Conservation (phyloP, 106 monocot genomes). For the Apostasia shenzhenica region DNA sequence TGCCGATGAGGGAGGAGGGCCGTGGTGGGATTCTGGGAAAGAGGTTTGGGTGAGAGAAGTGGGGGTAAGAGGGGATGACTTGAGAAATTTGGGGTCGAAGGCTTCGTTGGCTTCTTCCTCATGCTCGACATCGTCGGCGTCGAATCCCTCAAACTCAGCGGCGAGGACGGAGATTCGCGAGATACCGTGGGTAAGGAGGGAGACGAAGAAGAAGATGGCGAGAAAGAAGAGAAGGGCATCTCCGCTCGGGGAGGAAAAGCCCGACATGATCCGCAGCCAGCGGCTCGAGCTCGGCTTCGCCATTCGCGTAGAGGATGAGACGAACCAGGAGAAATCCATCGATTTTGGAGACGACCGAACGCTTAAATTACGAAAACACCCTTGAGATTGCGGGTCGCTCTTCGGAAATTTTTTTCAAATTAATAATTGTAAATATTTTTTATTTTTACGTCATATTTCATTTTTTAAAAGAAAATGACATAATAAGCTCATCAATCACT, state of each 20-base stretch:
- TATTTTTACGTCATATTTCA: too few relatives aligned
- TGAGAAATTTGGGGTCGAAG: neutral
- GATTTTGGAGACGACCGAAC: too few relatives aligned
- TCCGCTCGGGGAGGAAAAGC: neutral
- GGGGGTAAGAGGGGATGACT: neutral
- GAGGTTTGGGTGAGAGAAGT: constrained; percentile 10
- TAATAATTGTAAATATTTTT: too few relatives aligned
- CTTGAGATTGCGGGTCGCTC: too few relatives aligned
- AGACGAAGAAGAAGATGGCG: constrained; percentile 7
- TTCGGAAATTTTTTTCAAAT: too few relatives aligned
- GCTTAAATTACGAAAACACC: too few relatives aligned
- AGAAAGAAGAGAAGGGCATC: constrained; percentile 15
- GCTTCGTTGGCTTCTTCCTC: constrained; percentile 7
- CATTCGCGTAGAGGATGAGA: neutral
- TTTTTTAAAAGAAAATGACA: too few relatives aligned
- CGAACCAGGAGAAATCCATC: too few relatives aligned
- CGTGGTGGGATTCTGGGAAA: constrained; percentile 6
- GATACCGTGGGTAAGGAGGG: constrained; percentile 12
- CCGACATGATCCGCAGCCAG: neutral
- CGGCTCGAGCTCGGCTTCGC: constrained; percentile 6
- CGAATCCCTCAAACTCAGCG: constrained; percentile 28
- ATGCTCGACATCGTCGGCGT: constrained; percentile 14
- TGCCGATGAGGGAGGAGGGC: constrained; percentile 15
- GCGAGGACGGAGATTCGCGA: constrained; percentile 12
- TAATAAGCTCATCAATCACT: too few relatives aligned